Evolutionary conservation across 2,329 filamentous ascomycete genomes (phyloP), one percentile per base, ranked within the genome.

Genomic region (Amylocarpus encephaloides): DNA sequence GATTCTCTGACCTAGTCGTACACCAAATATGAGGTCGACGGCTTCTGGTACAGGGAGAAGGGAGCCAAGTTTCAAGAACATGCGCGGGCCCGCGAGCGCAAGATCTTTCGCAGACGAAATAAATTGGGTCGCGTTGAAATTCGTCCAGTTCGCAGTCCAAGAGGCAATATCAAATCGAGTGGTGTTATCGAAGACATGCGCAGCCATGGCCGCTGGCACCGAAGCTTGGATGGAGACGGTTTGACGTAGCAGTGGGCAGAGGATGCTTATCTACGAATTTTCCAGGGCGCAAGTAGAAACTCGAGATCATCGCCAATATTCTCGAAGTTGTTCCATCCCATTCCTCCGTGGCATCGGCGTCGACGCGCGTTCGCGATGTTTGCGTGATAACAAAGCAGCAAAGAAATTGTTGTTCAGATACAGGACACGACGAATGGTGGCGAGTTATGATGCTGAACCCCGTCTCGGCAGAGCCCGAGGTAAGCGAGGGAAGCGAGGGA

Each of bases 31-130:
- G 58, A 65, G 73, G 61, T 85, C 80, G 46, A 84, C 69, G 48
- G 77, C 73, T 59, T 86, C 82, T 11, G 78, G 73, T 32, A 79
- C 68, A 33, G 77, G 71, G 50, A 82, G 74, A 59, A 85, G 78
- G n/a, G 78, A 80, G 45, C 83, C 80, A 34, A 85, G 74, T 65
- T 80, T 83, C 67, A 78, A 82, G 30, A 87, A 76, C 63, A 90
- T 81, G 51, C 86, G 77, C 44, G 86, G 86, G 3, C 86, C 78
- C 15, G 80, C 84, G 67, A 80, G 74, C 56, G 88, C 75, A 43
- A 91, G 70, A 61, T 88, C 84, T 65, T 80, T 81, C 15, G 86
- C 69, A 10, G 82, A 82, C 2, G 85, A 83, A 42, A 78, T 73
- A 66, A 79, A 77, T 57, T 75, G 75, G 39, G 79, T 76, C 52